Conservation (phyloP, 129 eudicot genomes). For the Helianthus tuberosus region DNA sequence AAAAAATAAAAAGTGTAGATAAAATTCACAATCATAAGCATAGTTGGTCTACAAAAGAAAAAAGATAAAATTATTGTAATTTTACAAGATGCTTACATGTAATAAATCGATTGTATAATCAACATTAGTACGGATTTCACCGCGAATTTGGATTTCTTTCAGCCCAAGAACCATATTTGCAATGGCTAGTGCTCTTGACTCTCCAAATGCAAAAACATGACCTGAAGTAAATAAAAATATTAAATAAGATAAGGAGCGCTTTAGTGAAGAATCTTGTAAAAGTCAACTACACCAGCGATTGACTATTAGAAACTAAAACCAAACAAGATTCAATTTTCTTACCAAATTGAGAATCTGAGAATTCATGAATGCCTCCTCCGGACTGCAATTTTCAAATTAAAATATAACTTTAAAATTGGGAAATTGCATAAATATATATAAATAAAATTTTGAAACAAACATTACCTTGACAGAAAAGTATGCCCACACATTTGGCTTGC, state of each 20-base stretch:
- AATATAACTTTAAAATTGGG: background rate
- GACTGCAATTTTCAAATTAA: constrained; percentile 62
- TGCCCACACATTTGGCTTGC: constrained; percentile 99
- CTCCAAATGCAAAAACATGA: constrained; percentile 97
- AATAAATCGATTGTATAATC: constrained; percentile 95
- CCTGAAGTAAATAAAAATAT: constrained; percentile 43
- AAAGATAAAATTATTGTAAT: background rate
- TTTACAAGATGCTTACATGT: constrained; percentile 58
- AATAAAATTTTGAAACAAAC: background rate
- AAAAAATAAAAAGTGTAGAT: too few relatives aligned
- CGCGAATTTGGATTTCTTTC: constrained; percentile 96
- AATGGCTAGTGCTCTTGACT: constrained; percentile 89
- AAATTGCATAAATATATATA: background rate
- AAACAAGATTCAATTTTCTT: constrained; percentile 36
- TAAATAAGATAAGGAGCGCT: background rate
- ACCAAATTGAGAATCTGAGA: constrained; percentile 99
- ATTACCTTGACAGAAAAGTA: constrained; percentile 97
- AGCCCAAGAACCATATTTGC: constrained; percentile 99
- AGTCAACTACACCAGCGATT: background rate
- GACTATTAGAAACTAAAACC: background rate
- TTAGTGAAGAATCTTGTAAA: constrained; percentile 10
- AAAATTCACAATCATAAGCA: too few relatives aligned
- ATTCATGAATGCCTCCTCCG: constrained; percentile 99
- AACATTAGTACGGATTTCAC: constrained; percentile 98
- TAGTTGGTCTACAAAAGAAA: too few relatives aligned